A percentile compares a stretch with the other conserved stretches of the same genome.
These are phyloP conservation scores for Entophlyctis luteolus DNA, from an alignment of 192 early-diverging fungal species.

Conservation along the genomic window DNA sequence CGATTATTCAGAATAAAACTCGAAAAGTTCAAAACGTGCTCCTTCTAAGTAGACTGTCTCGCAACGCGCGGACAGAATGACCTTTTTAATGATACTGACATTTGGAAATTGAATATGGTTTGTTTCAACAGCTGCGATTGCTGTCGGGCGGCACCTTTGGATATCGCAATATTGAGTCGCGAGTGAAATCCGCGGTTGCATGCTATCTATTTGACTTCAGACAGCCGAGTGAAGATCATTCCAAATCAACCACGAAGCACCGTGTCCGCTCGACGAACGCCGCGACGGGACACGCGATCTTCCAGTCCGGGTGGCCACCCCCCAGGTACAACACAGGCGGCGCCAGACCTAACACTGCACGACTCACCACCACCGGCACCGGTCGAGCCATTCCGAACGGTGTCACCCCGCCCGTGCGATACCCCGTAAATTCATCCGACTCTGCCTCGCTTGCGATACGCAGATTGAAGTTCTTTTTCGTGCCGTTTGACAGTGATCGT, in stretches of 20 bases:
- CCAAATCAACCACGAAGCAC: slow-evolving; percentile 40
- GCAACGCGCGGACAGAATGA: too few species aligned
- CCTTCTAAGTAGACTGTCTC: too few species aligned
- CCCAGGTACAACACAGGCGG: slow-evolving; percentile 74
- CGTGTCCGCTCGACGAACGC: slow-evolving; percentile 52
- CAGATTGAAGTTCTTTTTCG: slow-evolving; percentile 76
- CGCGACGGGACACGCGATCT: slow-evolving; percentile 64
- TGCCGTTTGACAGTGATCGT: slow-evolving; percentile 46
- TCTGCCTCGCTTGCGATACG: slow-evolving; percentile 58
- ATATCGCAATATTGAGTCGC: too few species aligned
- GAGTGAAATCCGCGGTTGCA: too few species aligned
- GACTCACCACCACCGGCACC: slow-evolving; percentile 67
- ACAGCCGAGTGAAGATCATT: background rate
- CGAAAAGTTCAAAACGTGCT: too few species aligned
- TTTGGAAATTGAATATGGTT: too few species aligned
- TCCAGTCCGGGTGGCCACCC: slow-evolving; percentile 83
- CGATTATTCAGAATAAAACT: too few species aligned
- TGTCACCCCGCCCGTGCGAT: slow-evolving; percentile 31
- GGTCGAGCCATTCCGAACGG: slow-evolving; percentile 44
- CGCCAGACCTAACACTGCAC: slow-evolving; percentile 52
- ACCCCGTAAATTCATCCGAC: slow-evolving; percentile 71
- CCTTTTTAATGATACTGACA: too few species aligned
- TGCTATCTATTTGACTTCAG: too few species aligned
- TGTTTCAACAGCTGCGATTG: too few species aligned
- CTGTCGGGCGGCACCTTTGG: too few species aligned